Conservation (phyloP, 176 grass and related monocot species). For the Phoenix roebelenii region DNA sequence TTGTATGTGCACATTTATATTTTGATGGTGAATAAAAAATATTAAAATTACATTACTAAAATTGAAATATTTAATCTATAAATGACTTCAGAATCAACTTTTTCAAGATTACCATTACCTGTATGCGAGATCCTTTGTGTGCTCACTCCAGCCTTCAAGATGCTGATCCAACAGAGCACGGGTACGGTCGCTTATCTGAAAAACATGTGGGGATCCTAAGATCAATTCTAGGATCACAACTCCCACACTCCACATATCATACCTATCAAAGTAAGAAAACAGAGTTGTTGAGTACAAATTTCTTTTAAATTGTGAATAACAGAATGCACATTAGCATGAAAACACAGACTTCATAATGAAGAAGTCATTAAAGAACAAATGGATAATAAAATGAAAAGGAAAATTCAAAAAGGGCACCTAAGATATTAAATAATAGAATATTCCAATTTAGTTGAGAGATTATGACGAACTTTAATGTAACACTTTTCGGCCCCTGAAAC, state of each 20-base stretch:
- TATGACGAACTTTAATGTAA: constrained; percentile 63
- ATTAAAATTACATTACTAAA: no score
- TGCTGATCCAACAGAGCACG: constrained; percentile 70
- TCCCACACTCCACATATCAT: constrained; percentile 97
- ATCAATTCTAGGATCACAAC: constrained; percentile 97
- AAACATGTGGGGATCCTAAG: constrained; percentile 89
- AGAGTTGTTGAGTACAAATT: not conserved
- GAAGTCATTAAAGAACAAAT: not conserved
- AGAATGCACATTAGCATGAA: no score
- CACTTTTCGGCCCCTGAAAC: constrained; percentile 74
- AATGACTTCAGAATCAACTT: not conserved
- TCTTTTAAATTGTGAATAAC: no score
- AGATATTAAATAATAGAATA: not conserved
- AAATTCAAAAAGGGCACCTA: no score
- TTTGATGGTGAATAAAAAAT: no score
- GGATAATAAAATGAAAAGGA: not conserved
- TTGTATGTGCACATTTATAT: no score
- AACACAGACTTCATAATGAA: no score
- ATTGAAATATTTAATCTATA: no score
- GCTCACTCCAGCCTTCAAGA: constrained; percentile 83
- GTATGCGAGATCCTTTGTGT: constrained; percentile 89
- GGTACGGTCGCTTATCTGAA: constrained; percentile 73
- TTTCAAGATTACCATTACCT: constrained; percentile 40
- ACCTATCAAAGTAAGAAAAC: constrained; percentile 40
- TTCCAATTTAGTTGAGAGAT: constrained; percentile 7